These are phyloP conservation scores for Hemileccinum rubropunctum DNA, from an alignment of 768 basidiomycete genomes.

Conservation along the genomic window DNA sequence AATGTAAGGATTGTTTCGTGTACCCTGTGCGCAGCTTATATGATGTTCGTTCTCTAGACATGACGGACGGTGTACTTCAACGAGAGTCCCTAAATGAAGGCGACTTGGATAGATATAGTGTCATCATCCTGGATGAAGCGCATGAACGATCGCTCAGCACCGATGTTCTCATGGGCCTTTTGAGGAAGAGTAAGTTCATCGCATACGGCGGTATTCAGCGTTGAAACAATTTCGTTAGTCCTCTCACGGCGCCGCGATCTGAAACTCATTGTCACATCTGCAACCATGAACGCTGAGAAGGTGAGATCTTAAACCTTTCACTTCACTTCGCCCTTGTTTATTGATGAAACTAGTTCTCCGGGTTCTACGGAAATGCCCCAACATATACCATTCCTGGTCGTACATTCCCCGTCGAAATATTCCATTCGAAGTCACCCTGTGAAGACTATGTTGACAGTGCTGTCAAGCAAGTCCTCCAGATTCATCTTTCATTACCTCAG, in stretches of 20 bases:
- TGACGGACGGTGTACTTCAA: constrained; percentile 99
- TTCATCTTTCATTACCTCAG: constrained; percentile 87
- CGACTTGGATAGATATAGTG: constrained; percentile 95
- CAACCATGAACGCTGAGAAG: constrained; percentile 99
- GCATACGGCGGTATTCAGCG: background rate
- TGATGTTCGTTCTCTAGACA: constrained; percentile 51
- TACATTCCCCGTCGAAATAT: constrained; percentile 97
- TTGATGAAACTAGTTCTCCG: constrained; percentile 72
- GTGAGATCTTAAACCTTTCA: constrained; percentile 36
- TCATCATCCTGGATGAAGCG: constrained; percentile 98
- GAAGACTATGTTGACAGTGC: constrained; percentile 99
- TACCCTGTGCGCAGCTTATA: background rate
- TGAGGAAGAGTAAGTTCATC: constrained; percentile 75
- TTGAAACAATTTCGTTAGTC: constrained; percentile 40
- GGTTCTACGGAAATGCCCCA: constrained; percentile 93
- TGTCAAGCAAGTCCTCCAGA: constrained; percentile 97
- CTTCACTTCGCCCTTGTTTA: background rate
- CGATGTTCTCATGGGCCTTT: constrained; percentile 95
- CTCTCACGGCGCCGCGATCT: constrained; percentile 88
- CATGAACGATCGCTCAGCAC: constrained; percentile 97
- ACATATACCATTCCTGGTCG: constrained; percentile 92
- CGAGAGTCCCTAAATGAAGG: constrained; percentile 98
- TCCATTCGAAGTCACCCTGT: constrained; percentile 95
- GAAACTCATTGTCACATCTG: constrained; percentile 96
- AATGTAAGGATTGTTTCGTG: constrained; percentile 59